Percentiles rank a stretch among this genome's conserved stretches.
phyloP scores from a whole-genome alignment of 805 yeast genomes.

The Wickerhamomyces hampshirensis region DNA sequence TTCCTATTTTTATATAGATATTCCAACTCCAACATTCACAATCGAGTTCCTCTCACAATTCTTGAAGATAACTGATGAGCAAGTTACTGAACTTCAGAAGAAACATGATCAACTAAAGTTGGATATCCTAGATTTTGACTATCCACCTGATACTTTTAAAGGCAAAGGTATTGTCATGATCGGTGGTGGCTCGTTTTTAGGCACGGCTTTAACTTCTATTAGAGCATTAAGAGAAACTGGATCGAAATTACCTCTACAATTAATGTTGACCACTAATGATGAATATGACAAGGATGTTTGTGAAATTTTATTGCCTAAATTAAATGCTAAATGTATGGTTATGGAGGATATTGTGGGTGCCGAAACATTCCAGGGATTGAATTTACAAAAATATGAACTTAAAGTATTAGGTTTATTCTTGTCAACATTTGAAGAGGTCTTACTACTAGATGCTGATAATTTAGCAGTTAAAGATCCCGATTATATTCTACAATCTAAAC shows the following conservation, averaged over 20 bases:
- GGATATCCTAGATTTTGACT: constrained; percentile 13
- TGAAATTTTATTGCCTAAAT: constrained; percentile 32
- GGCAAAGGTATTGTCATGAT: constrained; percentile 32
- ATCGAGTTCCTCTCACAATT: constrained; percentile 19
- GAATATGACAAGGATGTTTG: constrained; percentile 44
- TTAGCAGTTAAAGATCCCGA: constrained; percentile 43
- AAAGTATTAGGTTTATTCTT: constrained; percentile 38
- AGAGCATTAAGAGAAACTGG: constrained; percentile 38
- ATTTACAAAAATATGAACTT: constrained; percentile 23
- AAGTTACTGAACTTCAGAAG: constrained; percentile 14
- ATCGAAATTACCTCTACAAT: constrained; percentile 38
- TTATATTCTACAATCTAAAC: constrained; percentile 40
- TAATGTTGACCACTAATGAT: constrained; percentile 34
- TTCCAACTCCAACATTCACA: constrained; percentile 24
- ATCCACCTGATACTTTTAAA: constrained; percentile 20
- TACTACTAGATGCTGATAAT: constrained; percentile 45
- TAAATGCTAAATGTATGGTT: constrained; percentile 38
- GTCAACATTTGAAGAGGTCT: constrained; percentile 40
- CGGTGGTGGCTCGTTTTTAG: constrained; percentile 41
- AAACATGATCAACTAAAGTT: constrained; percentile 19
- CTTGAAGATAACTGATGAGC: constrained; percentile 16
- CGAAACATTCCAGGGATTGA: constrained; percentile 15
- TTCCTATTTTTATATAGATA: constrained; percentile 23
- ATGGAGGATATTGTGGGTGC: constrained; percentile 33
- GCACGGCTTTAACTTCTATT: constrained; percentile 36